Conservation (phyloP, 2,329 filamentous ascomycete genomes). For the Aspergillus pseudoterreus region DNA sequence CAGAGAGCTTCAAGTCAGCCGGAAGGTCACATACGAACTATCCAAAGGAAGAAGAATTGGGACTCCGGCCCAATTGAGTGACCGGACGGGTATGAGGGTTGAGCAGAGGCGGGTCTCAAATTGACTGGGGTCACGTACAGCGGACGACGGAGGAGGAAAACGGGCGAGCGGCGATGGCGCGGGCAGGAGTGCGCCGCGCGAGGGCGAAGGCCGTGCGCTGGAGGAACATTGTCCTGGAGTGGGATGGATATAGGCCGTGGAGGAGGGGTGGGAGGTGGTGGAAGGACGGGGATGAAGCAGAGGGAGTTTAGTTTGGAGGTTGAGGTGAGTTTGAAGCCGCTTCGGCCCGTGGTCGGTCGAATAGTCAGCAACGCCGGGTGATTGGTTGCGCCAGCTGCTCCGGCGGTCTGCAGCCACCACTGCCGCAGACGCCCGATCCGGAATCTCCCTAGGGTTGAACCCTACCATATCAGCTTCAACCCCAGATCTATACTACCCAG, state of each 20-base stretch:
- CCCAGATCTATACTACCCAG: neutral
- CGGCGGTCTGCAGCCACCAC: constrained; percentile 11
- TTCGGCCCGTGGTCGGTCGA: constrained; percentile 28
- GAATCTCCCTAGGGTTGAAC: constrained; percentile 15
- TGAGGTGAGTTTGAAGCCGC: constrained; percentile 40
- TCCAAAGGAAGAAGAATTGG: neutral
- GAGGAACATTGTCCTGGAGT: constrained; percentile 43
- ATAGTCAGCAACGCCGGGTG: constrained; percentile 22
- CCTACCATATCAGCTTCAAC: neutral
- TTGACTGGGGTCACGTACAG: constrained; percentile 39
- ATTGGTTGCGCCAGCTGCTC: constrained; percentile 21
- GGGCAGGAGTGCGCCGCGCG: constrained; percentile 43
- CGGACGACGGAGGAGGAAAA: constrained; percentile 45
- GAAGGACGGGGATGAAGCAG: constrained; percentile 23
- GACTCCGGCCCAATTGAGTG: constrained; percentile 20
- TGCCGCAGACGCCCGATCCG: constrained; percentile 15
- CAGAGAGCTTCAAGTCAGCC: constrained; percentile 23
- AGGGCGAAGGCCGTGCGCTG: constrained; percentile 45
- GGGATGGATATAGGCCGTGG: constrained; percentile 17
- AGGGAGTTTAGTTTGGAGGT: constrained; percentile 24
- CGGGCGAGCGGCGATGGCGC: constrained; percentile 41
- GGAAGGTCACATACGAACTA: neutral
- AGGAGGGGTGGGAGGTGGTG: constrained; percentile 19
- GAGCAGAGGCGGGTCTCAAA: constrained; percentile 16
- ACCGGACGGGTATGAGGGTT: neutral